Conservation (phyloP, 2,329 filamentous ascomycete genomes). For the Ophiostoma ips region DNA sequence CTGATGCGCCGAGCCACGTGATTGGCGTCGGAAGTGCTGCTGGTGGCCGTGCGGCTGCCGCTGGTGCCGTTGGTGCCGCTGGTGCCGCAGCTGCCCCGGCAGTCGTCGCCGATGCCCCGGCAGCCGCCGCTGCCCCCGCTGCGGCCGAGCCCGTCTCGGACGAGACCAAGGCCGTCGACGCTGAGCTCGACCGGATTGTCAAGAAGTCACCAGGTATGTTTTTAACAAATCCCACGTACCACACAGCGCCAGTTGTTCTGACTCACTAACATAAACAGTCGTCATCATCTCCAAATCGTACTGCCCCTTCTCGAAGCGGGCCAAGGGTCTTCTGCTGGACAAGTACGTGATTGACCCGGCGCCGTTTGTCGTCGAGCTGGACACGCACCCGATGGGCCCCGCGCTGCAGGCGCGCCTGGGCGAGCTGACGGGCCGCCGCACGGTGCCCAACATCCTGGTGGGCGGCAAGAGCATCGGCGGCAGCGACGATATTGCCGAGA, state of each 20-base stretch:
- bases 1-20: conserved; percentile 42
- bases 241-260: too few relatives aligned
- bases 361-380: conserved; percentile 82
- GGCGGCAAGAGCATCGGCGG: conserved; percentile 83
- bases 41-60: conserved; percentile 18
- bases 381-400: conserved; percentile 61
- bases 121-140: conserved; percentile 25
- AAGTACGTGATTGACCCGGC: conserved; percentile 71
- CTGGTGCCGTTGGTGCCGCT: conserved; percentile 17
- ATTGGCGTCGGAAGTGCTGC: conserved; percentile 46
- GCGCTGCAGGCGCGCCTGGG: conserved; percentile 58
- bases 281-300: conserved; percentile 95
- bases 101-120: not conserved
- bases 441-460: conserved; percentile 85
- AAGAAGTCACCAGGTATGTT: conserved; percentile 63
- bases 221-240: not conserved
- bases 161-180: conserved; percentile 51
- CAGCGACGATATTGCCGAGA: conserved; percentile 65
- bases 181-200: conserved; percentile 62
- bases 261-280: conserved; percentile 34
- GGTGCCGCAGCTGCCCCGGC: conserved; percentile 25
- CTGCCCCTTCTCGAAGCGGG: conserved; percentile 73
- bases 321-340: conserved; percentile 72
- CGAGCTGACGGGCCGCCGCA: conserved; percentile 63
- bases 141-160: conserved; percentile 28